Evolutionary conservation across 2,329 filamentous ascomycete genomes (phyloP).

Genomic region (Claviceps purpurea): DNA sequence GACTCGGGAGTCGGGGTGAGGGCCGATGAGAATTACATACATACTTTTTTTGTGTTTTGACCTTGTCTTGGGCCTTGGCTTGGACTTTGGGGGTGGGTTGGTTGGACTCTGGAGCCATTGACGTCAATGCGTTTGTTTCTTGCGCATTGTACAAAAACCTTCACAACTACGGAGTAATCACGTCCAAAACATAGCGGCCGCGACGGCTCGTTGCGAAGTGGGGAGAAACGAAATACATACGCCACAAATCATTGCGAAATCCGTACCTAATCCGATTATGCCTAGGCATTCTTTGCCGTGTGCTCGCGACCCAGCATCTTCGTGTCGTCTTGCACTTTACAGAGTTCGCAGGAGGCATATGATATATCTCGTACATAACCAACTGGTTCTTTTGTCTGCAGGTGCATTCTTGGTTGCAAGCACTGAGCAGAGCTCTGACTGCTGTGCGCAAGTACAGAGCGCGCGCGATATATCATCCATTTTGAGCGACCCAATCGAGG

Average conservation of each 20-base stretch:
- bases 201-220: slow-evolving; percentile 1
- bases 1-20: neutral
- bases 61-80: too few relatives aligned
- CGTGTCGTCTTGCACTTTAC: too few relatives aligned
- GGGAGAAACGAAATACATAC: neutral
- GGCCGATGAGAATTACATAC: neutral
- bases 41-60: neutral
- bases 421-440: neutral
- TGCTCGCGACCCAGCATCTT: neutral
- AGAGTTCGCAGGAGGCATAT: too few relatives aligned
- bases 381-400: too few relatives aligned
- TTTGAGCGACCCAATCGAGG: neutral
- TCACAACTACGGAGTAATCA: neutral
- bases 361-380: too few relatives aligned
- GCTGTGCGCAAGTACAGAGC: neutral
- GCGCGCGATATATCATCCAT: neutral
- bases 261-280: neutral
- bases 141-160: neutral
- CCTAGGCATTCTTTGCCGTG: neutral
- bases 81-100: too few relatives aligned
- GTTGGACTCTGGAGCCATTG: neutral
- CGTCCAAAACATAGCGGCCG: neutral
- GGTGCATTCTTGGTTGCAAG: neutral
- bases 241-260: neutral
- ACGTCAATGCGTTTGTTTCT: neutral